Evolutionary conservation across 2,329 filamentous ascomycete species (phyloP), one percentile per base, ranked within the genome.

Genomic region (Scedosporium apiospermum): DNA sequence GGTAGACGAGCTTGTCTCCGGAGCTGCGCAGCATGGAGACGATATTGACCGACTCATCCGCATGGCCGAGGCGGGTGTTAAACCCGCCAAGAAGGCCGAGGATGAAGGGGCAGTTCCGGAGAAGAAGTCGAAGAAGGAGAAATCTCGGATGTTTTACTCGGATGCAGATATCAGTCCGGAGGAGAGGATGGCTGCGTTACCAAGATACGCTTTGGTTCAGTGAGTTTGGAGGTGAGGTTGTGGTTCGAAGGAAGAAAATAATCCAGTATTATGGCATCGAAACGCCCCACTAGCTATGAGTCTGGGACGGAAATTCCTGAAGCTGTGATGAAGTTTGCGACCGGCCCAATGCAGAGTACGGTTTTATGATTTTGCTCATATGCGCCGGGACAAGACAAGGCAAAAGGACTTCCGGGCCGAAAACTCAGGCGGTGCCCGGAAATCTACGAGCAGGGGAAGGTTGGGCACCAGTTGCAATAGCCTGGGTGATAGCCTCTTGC

Each of bases 121-220:
- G 72, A 89, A 87, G 77, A 85, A 85, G 70, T 75, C 75, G 18
- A 88, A 88, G 80, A 88, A 88, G 73, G 81, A 85, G 65, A 88
- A 87, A 74, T 83, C 80, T 65, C 84, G 84, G 72, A 87, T 96
- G 83, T 80, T 96, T 34, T 96, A 95, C 77, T 87, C 87, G 65
- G 90, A 96, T 71, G 86, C 88, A 60, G 87, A 89, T 64, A 78
- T 87, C 70, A 95, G 90, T 69, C 90, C 91, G 1, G 93, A 97
- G 77, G 93, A 96, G 81, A 91, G 88, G 76, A 92, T 96, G 90
- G 88, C 91, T 30, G 77, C 79, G 71, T 78, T 95, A 77, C 80
- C 89, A 65, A 87, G 86, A 74, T 96, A 96, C 78, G 86, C 87
- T 69, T 89, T 84, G 73, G 78, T 78, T 70, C 82, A 82, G 49